phyloP scores from a whole-genome alignment of 306 rosid species.

The Sophora flavescens region DNA sequence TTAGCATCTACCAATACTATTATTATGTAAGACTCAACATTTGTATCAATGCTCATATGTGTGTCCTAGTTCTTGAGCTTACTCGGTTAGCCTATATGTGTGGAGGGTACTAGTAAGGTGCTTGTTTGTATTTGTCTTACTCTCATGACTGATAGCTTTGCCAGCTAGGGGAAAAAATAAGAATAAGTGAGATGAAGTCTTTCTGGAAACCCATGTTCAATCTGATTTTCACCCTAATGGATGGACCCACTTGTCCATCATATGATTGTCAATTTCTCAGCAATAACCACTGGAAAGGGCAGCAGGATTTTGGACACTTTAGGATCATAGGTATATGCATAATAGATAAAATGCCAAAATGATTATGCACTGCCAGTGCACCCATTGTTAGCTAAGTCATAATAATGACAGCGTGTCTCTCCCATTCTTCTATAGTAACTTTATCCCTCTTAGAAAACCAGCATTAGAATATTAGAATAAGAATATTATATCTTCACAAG shows the following conservation, averaged over 20 bases:
- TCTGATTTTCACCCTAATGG: constrained; percentile 31
- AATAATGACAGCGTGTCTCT: constrained; percentile 61
- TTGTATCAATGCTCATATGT: too few relatives aligned
- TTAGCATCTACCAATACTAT: too few relatives aligned
- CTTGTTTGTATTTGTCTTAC: too few relatives aligned
- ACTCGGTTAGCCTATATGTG: too few relatives aligned
- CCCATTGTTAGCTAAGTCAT: constrained; percentile 54
- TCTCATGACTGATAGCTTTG: too few relatives aligned
- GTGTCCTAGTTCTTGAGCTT: too few relatives aligned
- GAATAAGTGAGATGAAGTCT: too few relatives aligned
- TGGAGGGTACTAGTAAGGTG: too few relatives aligned
- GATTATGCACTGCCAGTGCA: constrained; percentile 46
- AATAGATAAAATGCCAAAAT: constrained; percentile 45
- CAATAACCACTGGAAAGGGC: constrained; percentile 57
- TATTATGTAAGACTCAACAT: too few relatives aligned
- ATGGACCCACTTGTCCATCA: constrained; percentile 8
- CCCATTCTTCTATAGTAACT: constrained; percentile 34
- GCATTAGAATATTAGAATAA: not conserved
- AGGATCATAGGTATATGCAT: constrained; percentile 50
- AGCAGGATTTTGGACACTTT: constrained; percentile 54
- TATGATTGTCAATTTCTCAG: constrained; percentile 33
- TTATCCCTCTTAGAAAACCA: constrained; percentile 33
- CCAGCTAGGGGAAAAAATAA: too few relatives aligned
- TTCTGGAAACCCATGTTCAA: constrained; percentile 19
- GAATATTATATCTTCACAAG: too few relatives aligned